Percentiles rank a stretch among this genome's conserved stretches.
phyloP scores from a whole-genome alignment of 139 green algal species.

The Zygnema cylindricum region DNA sequence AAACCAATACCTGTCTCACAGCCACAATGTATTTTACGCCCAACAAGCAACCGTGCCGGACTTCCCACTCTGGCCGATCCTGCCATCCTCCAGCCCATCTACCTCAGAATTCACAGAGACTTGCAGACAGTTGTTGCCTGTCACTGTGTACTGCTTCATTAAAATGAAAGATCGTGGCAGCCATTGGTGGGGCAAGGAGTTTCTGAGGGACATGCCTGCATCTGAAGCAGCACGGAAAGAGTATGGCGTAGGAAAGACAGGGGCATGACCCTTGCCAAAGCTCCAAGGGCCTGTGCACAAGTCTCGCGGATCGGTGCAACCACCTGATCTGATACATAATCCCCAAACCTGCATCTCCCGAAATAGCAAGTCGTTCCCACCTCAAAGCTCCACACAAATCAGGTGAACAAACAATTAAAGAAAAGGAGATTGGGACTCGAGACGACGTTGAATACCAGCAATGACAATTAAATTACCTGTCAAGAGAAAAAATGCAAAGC shows the following conservation, averaged over 20 bases:
- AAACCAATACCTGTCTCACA: slow-evolving; percentile 65
- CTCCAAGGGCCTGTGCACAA: slow-evolving; percentile 88
- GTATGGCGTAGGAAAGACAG: slow-evolving; percentile 40
- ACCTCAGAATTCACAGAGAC: no score
- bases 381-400: no score
- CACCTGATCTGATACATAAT: slow-evolving; percentile 92
- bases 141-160: no score
- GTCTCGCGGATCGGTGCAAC: slow-evolving; percentile 93
- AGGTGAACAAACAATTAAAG: no score
- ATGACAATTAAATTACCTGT: slow-evolving; percentile 67
- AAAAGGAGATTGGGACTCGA: not conserved
- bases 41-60: slow-evolving; percentile 79
- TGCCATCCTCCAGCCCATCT: no score
- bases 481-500: slow-evolving; percentile 90
- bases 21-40: slow-evolving; percentile 92
- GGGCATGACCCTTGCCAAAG: slow-evolving; percentile 65
- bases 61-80: slow-evolving; percentile 65
- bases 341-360: slow-evolving; percentile 72
- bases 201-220: slow-evolving; percentile 47
- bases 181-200: no score
- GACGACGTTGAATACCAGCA: not conserved
- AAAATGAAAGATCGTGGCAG: no score
- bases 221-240: slow-evolving; percentile 63
- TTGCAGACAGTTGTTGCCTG: no score
- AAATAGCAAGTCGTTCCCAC: no score